phyloP scores from a whole-genome alignment of 163 green algal genomes.

The Trebouxiophyceae sp. region DNA sequence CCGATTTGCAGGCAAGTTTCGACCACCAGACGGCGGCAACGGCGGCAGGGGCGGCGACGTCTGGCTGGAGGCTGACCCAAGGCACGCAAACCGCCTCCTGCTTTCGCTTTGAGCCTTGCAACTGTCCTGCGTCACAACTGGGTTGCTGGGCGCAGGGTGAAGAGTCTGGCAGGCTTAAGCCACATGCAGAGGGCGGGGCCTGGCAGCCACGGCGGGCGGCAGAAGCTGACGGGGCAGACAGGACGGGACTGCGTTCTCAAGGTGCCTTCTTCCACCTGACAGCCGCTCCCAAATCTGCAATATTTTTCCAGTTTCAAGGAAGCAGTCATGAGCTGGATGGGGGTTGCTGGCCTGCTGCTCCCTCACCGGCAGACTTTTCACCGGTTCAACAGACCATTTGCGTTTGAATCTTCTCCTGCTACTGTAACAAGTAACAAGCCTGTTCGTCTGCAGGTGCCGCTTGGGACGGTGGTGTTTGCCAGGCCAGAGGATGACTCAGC shows the following conservation, averaged over 20 bases:
- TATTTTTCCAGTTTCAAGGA: too few species aligned
- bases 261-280: constrained; percentile 13
- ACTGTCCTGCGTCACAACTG: constrained; percentile 4
- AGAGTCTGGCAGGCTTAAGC: constrained; percentile 26
- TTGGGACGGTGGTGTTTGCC: constrained; percentile 29
- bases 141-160: constrained; percentile 25
- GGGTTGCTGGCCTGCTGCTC: too few species aligned
- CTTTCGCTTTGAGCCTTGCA: constrained; percentile 2
- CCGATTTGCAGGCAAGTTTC: constrained; percentile 13
- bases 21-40: constrained; percentile 34
- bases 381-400: too few species aligned
- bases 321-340: too few species aligned
- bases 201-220: constrained; percentile 22
- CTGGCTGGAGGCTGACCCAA: constrained; percentile 18
- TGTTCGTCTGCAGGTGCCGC: constrained; percentile 17
- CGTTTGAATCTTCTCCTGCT: too few species aligned
- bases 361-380: too few species aligned
- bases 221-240: constrained; percentile 24
- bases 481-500: constrained; percentile 1
- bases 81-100: constrained; percentile 1
- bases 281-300: not conserved
- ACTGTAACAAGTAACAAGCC: too few species aligned
- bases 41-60: constrained; percentile 36
- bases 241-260: constrained; percentile 23
- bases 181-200: constrained; percentile 23